Percentiles rank a stretch among this genome's conserved stretches.
Conservation (phyloP, 805 yeast species). For the Candida sonorensis region DNA sequence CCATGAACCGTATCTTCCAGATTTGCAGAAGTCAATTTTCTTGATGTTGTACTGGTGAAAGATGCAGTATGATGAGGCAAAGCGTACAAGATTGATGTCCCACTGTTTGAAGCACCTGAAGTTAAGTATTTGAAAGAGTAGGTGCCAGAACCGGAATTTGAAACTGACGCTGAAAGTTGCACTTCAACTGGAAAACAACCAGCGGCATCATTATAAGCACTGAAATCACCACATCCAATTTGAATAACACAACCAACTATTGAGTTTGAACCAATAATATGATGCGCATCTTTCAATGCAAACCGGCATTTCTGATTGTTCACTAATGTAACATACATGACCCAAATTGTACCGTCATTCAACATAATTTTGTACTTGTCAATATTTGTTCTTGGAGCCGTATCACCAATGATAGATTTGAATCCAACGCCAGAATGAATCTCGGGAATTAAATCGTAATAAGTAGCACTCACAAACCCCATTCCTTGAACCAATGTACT, state of each 20-base stretch:
- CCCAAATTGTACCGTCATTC: slow-evolving; percentile 52
- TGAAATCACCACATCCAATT: slow-evolving; percentile 42
- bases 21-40: slow-evolving; percentile 26
- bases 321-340: slow-evolving; percentile 50
- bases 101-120: slow-evolving; percentile 39
- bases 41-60: slow-evolving; percentile 24
- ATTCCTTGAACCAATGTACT: slow-evolving; percentile 74
- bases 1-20: slow-evolving; percentile 49
- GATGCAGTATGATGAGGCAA: slow-evolving; percentile 45
- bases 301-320: slow-evolving; percentile 28
- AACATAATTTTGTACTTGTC: slow-evolving; percentile 48
- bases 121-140: slow-evolving; percentile 39
- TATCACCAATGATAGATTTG: slow-evolving; percentile 36
- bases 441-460: slow-evolving; percentile 44
- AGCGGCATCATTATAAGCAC: slow-evolving; percentile 52
- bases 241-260: slow-evolving; percentile 52
- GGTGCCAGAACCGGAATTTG: too few species aligned
- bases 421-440: slow-evolving; percentile 55
- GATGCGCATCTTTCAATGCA: slow-evolving; percentile 17
- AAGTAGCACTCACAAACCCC: slow-evolving; percentile 70
- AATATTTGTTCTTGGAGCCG: slow-evolving; percentile 36
- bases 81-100: slow-evolving; percentile 39
- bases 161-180: too few species aligned
- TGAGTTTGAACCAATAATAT: slow-evolving; percentile 36
- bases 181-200: slow-evolving; percentile 58